Conservation (phyloP, 768 basidiomycete genomes). For the Boletales sp. region DNA sequence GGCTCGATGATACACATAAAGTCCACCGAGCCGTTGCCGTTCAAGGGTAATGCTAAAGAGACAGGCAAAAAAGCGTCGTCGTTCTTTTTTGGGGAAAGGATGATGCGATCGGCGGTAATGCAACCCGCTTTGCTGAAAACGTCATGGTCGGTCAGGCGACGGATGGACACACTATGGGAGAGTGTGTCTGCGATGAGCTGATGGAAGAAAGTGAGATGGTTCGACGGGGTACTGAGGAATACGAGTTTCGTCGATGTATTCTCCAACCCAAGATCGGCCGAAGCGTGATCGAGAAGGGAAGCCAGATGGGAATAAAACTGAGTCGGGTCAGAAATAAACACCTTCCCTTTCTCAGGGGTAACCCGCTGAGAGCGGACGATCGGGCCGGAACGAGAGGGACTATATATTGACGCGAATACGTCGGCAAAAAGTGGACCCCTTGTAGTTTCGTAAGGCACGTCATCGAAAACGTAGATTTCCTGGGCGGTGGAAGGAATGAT, state of each 20-base stretch:
- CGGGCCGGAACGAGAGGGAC: constrained; percentile 32
- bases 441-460: constrained; percentile 59
- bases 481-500: constrained; percentile 57
- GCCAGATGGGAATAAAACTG: constrained; percentile 43
- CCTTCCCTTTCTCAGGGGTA: constrained; percentile 52
- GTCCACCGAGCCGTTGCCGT: constrained; percentile 51
- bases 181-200: constrained; percentile 56
- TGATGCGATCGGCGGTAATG: constrained; percentile 61
- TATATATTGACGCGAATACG: constrained; percentile 58
- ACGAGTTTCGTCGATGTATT: constrained; percentile 38
- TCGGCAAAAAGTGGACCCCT: constrained; percentile 71
- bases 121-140: constrained; percentile 72
- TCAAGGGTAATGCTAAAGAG: constrained; percentile 55
- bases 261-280: constrained; percentile 25
- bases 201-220: constrained; percentile 46
- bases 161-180: constrained; percentile 47
- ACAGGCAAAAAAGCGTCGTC: constrained; percentile 46
- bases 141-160: constrained; percentile 69
- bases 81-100: constrained; percentile 51
- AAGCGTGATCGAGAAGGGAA: constrained; percentile 23
- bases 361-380: constrained; percentile 54
- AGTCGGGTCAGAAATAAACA: constrained; percentile 43
- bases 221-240: constrained; percentile 50
- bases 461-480: constrained; percentile 71
- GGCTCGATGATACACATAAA: constrained; percentile 77